Conservation (phyloP, 2,329 filamentous ascomycete species). For the Fonsecaea pugnacius region DNA sequence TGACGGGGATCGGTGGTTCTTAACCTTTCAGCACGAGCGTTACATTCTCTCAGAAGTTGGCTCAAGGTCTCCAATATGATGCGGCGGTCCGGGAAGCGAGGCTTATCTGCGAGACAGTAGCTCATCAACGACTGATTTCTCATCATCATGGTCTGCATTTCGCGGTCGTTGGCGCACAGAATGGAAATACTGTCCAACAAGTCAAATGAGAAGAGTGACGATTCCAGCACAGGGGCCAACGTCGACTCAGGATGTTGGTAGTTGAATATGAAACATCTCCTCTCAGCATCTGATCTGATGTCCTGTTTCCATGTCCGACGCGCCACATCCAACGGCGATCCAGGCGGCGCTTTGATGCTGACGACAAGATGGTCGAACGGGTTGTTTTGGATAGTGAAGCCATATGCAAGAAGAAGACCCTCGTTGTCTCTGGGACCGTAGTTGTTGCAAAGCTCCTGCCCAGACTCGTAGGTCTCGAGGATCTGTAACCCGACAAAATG, state of each 20-base stretch:
- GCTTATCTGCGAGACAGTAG: constrained; percentile 22
- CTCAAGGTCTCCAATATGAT: constrained; percentile 47
- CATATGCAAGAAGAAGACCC: constrained; percentile 59
- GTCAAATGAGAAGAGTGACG: constrained; percentile 49
- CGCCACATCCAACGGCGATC: constrained; percentile 45
- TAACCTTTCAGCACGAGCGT: constrained; percentile 46
- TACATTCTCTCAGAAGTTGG: constrained; percentile 49
- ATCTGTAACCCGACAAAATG: constrained; percentile 49
- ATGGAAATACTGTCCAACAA: constrained; percentile 50
- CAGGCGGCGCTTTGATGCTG: constrained; percentile 46
- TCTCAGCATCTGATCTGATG: constrained; percentile 42
- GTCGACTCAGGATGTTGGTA: constrained; percentile 49
- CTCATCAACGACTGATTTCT: constrained; percentile 35
- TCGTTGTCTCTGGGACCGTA: constrained; percentile 78
- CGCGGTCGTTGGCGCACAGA: constrained; percentile 49
- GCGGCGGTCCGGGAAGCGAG: constrained; percentile 40
- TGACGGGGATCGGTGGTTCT: constrained; percentile 37
- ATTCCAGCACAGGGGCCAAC: constrained; percentile 44
- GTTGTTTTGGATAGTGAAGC: constrained; percentile 51
- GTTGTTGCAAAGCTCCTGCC: constrained; percentile 67
- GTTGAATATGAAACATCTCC: constrained; percentile 52
- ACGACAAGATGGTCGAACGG: constrained; percentile 52
- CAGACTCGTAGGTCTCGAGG: constrained; percentile 54
- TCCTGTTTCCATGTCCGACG: constrained; percentile 39
- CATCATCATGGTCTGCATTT: constrained; percentile 41